Percentiles rank a stretch among this genome's conserved stretches.
phyloP scores from a whole-genome alignment of 2,329 filamentous ascomycete species.

The Xylariaceae sp. region DNA sequence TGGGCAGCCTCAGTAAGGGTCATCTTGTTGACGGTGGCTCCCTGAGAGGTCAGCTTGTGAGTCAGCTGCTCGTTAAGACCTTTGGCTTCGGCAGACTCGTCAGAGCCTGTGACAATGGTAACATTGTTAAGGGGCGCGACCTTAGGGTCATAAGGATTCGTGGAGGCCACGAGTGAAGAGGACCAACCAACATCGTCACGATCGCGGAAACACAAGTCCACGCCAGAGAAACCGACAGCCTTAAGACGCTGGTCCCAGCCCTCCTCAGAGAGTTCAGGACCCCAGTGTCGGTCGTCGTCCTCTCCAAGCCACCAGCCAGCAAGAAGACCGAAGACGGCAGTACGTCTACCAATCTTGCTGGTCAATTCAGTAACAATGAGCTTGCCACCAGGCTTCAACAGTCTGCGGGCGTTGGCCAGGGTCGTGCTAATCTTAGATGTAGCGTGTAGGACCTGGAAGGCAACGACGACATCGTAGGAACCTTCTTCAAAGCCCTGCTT shows the following conservation, averaged over 20 bases:
- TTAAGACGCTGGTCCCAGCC: slow-evolving; percentile 29
- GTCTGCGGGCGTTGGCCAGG: slow-evolving; percentile 25
- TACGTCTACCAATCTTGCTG: slow-evolving; percentile 27
- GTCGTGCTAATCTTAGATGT: slow-evolving; percentile 28
- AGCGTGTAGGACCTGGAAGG: slow-evolving; percentile 32
- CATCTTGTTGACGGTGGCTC: slow-evolving; percentile 23
- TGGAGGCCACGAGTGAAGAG: slow-evolving; percentile 27
- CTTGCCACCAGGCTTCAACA: slow-evolving; percentile 31
- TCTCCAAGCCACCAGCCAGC: slow-evolving; percentile 33
- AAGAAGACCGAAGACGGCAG: slow-evolving; percentile 31
- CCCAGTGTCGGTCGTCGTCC: slow-evolving; percentile 28
- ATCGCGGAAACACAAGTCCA: slow-evolving; percentile 29
- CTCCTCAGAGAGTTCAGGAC: slow-evolving; percentile 26
- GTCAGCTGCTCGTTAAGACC: slow-evolving; percentile 20
- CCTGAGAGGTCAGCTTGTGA: slow-evolving; percentile 20
- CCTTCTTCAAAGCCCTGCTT: slow-evolving; percentile 29
- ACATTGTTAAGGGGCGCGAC: slow-evolving; percentile 23
- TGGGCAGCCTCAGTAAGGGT: slow-evolving; percentile 19
- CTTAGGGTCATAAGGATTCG: slow-evolving; percentile 21
- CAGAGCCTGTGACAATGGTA: slow-evolving; percentile 24
- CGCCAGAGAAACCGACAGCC: slow-evolving; percentile 25
- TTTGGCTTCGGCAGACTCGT: slow-evolving; percentile 20
- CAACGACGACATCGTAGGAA: slow-evolving; percentile 31
- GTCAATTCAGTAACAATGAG: slow-evolving; percentile 30
- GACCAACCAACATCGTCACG: slow-evolving; percentile 28